Evolutionary conservation across 352 stramenopile species (phyloP).

Genomic region (Phytopythium boreale): DNA sequence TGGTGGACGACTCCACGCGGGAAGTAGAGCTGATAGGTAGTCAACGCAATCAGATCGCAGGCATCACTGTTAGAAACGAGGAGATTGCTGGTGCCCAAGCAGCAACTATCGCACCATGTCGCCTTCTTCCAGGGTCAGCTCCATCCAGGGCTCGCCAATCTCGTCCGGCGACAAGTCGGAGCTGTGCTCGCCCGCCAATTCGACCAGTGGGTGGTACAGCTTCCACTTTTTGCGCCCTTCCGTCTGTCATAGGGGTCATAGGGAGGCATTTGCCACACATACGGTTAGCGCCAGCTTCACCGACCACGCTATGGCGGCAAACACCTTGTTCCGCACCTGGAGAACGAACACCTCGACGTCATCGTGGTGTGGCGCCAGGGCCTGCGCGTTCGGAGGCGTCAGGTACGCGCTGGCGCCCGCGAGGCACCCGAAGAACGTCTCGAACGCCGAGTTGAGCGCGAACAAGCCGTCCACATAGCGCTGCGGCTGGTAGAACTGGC

Average conservation of each 20-base stretch:
- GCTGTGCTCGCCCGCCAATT: constrained; percentile 78
- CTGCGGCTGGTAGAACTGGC: constrained; percentile 88
- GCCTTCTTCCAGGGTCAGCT: constrained; percentile 79
- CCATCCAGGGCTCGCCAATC: constrained; percentile 79
- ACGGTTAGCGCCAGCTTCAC: not conserved
- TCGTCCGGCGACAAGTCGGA: constrained; percentile 57
- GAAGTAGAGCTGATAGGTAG: constrained; percentile 62
- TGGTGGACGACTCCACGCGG: constrained; percentile 79
- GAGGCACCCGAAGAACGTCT: constrained; percentile 71
- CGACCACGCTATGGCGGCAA: not conserved
- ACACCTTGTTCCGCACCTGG: constrained; percentile 16
- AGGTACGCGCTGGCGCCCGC: constrained; percentile 79
- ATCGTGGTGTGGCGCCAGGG: constrained; percentile 83
- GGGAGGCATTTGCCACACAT: no score
- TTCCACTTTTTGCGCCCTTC: constrained; percentile 89
- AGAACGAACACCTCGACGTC: constrained; percentile 87
- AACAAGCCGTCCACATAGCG: constrained; percentile 77
- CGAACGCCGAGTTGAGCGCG: constrained; percentile 74
- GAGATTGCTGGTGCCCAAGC: not conserved
- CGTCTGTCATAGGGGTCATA: constrained; percentile 42
- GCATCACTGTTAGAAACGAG: not conserved
- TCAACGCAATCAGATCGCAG: not conserved
- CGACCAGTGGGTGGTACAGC: constrained; percentile 71
- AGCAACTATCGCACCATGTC: constrained; percentile 36
- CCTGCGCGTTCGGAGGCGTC: constrained; percentile 72